phyloP scores from a whole-genome alignment of 805 yeast species.

The Schwanniomyces polymorphus region DNA sequence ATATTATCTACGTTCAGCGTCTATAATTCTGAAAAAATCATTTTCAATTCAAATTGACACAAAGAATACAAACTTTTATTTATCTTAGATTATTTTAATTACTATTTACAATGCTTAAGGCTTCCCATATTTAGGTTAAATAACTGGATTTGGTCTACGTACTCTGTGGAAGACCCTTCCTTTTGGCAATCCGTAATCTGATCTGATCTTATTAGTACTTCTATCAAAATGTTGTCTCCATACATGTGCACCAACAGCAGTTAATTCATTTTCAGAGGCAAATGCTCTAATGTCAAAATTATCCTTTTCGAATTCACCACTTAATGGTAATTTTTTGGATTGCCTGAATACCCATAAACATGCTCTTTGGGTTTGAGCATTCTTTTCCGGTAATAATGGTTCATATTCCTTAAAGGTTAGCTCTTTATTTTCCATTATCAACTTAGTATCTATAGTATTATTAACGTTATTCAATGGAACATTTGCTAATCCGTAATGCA shows the following conservation, averaged over 20 bases:
- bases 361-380: constrained; percentile 78
- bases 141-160: constrained; percentile 37
- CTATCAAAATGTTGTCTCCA: constrained; percentile 89
- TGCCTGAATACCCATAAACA: constrained; percentile 92
- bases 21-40: neutral
- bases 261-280: constrained; percentile 52
- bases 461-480: constrained; percentile 59
- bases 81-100: neutral
- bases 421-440: constrained; percentile 33
- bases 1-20: neutral
- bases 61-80: neutral
- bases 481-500: constrained; percentile 78
- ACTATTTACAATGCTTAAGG: neutral
- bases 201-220: constrained; percentile 66
- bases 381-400: constrained; percentile 90
- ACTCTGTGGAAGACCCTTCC: constrained; percentile 76
- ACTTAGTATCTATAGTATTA: constrained; percentile 52
- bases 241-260: constrained; percentile 87
- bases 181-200: constrained; percentile 65
- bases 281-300: constrained; percentile 74
- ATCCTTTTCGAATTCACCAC: constrained; percentile 33
- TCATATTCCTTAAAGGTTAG: constrained; percentile 52
- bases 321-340: constrained; percentile 18
- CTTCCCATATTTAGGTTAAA: neutral
- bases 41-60: neutral